Conservation (phyloP, 1,284 basidiomycete genomes). For the Schizophyllum amplum region DNA sequence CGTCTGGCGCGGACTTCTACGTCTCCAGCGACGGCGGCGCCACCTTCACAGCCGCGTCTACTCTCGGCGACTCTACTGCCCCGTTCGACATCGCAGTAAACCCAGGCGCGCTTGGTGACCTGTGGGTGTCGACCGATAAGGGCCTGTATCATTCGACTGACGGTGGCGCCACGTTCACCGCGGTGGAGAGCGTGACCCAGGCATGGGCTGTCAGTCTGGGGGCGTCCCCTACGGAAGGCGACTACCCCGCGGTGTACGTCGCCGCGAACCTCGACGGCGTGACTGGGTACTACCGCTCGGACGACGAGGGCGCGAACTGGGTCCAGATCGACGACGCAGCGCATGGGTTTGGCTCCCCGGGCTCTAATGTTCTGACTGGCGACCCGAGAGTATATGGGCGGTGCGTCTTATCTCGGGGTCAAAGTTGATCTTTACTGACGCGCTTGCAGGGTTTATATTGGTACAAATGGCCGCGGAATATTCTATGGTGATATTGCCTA, state of each 20-base stretch:
- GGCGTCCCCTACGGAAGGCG: slow-evolving; percentile 39
- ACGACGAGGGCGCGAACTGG: slow-evolving; percentile 52
- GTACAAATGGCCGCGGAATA: slow-evolving; percentile 58
- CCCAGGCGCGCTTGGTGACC: slow-evolving; percentile 41
- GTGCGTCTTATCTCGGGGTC: slow-evolving; percentile 22
- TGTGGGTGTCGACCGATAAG: slow-evolving; percentile 55
- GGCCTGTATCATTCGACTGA: slow-evolving; percentile 57
- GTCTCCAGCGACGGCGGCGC: slow-evolving; percentile 45
- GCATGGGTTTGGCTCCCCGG: slow-evolving; percentile 51
- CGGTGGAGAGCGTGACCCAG: slow-evolving; percentile 37
- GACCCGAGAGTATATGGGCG: slow-evolving; percentile 48
- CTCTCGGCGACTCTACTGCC: slow-evolving; percentile 39
- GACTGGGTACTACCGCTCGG: slow-evolving; percentile 48
- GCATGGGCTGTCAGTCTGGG: slow-evolving; percentile 56
- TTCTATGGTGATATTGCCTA: slow-evolving; percentile 43
- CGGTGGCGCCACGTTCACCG: slow-evolving; percentile 40
- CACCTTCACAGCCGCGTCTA: slow-evolving; percentile 36
- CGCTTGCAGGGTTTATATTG: slow-evolving; percentile 42
- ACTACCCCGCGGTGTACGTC: slow-evolving; percentile 49
- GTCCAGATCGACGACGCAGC: slow-evolving; percentile 51
- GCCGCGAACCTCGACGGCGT: slow-evolving; percentile 41
- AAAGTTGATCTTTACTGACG: slow-evolving; percentile 3
- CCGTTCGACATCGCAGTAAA: slow-evolving; percentile 47
- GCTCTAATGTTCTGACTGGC: slow-evolving; percentile 39
- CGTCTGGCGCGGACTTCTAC: slow-evolving; percentile 46